Base-by-base conservation (phyloP, 768 basidiomycete genomes). In the Panus rudis region DNA sequence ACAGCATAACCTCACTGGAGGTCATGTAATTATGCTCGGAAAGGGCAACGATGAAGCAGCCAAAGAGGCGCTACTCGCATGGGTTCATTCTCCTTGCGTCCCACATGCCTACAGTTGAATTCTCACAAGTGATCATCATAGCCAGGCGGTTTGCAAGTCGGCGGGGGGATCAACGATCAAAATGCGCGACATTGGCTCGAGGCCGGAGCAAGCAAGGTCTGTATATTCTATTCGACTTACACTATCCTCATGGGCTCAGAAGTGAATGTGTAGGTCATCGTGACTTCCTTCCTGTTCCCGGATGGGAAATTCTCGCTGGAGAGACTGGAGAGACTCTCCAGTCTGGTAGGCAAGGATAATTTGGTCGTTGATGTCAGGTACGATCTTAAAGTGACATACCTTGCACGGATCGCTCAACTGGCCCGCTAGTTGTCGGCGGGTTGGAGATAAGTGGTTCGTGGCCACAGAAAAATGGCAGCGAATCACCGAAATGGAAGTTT, bases 391-490 rank as follows among this genome's bases (percentile, higher is more conserved):
- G 4, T 31, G 28, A 39, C 26, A 19, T 11, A 39, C 12, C 23
- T 10, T 45, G 10, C 8, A 20, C 14, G 2, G 24, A 14, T 43
- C n/a, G 43, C 20, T 34, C 28, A 27, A 44, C 32, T 34, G 25
- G 50, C 16, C 6, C 17, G n/a, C 13, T 49, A 97, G 94, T 59
- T 99, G 94, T 64, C 81, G 94, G 16, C 73, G 77, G 51, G 67
- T 79, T 56, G 83, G 67, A 7, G 68, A 78, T 35, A 79, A 68
- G 49, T 99, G 96, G 96, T 70, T 91, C 25, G 86, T 99, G 11
- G 92, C 94, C 10, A 97, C 93, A 92, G 94, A 98, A 67, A 93
- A 91, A 59, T 99, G 96, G 96, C 93, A 94, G 57, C 84, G 87
- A 47, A 73, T 96, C 40, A 97, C 96, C 0, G 90, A 97, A 54